These are phyloP conservation scores for Xylariaceae sp. DNA, from an alignment of 2,329 filamentous ascomycete genomes.

Conservation along the genomic window DNA sequence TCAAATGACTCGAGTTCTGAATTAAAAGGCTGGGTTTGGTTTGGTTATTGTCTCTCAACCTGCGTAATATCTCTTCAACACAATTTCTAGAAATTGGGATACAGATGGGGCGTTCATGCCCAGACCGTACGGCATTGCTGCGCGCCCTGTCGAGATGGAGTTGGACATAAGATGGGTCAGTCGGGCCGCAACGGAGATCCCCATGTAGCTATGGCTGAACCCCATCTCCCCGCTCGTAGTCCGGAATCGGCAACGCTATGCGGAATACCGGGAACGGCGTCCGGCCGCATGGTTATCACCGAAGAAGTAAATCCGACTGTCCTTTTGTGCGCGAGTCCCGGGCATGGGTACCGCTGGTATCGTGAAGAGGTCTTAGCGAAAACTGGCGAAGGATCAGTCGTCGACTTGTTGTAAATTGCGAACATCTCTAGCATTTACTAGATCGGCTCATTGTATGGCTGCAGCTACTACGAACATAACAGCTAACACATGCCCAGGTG, in stretches of 20 bases:
- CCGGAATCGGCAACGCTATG: slow-evolving; percentile 14
- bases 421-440: no score
- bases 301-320: neutral
- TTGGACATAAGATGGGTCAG: neutral
- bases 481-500: no score
- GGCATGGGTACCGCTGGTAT: no score
- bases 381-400: no score
- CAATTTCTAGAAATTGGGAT: neutral
- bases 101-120: neutral
- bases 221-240: slow-evolving; percentile 14
- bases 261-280: neutral
- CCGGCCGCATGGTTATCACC: neutral
- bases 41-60: neutral
- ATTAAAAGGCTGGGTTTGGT: neutral
- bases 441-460: no score
- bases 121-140: neutral
- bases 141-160: neutral
- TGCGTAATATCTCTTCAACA: neutral
- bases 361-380: no score
- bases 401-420: no score
- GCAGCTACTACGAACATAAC: no score
- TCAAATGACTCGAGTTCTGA: neutral
- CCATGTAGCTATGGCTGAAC: neutral
- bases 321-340: no score
- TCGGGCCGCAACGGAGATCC: neutral